Evolutionary conservation across 2,329 filamentous ascomycete genomes (phyloP).

Genomic region (Phyllosticta ampelicida): DNA sequence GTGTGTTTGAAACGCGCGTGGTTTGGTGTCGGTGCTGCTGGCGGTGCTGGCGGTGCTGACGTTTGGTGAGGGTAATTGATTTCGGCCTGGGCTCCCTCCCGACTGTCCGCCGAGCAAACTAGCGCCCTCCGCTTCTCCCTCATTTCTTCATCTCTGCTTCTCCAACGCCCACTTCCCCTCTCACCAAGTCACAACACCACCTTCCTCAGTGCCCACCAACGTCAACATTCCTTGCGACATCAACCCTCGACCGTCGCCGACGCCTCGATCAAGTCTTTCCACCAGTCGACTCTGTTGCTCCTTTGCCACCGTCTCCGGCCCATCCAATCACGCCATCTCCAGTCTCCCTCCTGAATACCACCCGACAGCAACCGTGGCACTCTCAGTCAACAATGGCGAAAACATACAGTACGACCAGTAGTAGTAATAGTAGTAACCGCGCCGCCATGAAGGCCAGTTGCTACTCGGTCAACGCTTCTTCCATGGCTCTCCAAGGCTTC

Average conservation of each 20-base stretch:
- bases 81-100: not conserved
- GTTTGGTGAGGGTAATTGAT: not conserved
- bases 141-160: slow-evolving; percentile 3
- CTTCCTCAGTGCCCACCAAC: not conserved
- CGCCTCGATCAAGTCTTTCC: not conserved
- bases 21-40: not conserved
- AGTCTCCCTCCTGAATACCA: not conserved
- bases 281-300: not conserved
- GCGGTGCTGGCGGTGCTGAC: not conserved
- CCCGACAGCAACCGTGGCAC: slow-evolving; percentile 35
- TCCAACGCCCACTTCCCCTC: not conserved
- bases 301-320: not conserved
- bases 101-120: not conserved
- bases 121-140: not conserved
- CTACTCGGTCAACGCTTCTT: slow-evolving; percentile 66
- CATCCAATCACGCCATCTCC: not conserved
- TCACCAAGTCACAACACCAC: not conserved
- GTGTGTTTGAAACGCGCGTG: not conserved
- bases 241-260: not conserved
- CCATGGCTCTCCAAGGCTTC: slow-evolving; percentile 65
- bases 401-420: slow-evolving; percentile 58
- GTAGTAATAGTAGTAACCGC: slow-evolving; percentile 53
- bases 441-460: slow-evolving; percentile 79
- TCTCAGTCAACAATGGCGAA: slow-evolving; percentile 52
- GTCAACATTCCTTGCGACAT: not conserved